Conservation (phyloP, 1,139 yeast genomes). For the Pneumocystis carinii region DNA sequence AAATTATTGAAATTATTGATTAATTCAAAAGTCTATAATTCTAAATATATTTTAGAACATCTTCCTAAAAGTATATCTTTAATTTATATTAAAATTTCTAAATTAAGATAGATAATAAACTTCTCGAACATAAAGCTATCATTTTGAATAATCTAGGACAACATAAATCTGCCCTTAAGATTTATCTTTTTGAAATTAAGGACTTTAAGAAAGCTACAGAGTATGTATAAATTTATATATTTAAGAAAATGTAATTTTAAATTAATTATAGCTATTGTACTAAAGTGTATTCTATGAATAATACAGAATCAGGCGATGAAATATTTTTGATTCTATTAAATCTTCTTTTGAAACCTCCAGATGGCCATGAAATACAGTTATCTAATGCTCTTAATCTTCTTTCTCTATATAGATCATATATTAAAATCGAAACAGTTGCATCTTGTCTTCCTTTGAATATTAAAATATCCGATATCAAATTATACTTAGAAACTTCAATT, state of each 20-base stretch:
- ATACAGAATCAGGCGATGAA: background rate
- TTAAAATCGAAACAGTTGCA: conserved; percentile 20
- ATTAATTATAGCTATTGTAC: conserved; percentile 31
- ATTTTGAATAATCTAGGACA: conserved; percentile 47
- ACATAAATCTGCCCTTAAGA: conserved; percentile 50
- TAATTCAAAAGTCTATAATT: conserved; percentile 23
- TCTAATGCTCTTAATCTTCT: conserved; percentile 5
- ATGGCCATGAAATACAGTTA: conserved; percentile 20
- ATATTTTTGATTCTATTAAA: conserved; percentile 23
- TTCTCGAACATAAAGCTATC: conserved; percentile 37
- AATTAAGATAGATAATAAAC: conserved; percentile 6
- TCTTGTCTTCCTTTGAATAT: conserved; percentile 26
- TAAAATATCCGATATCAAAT: conserved; percentile 3
- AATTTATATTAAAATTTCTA: background rate
- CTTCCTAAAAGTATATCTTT: conserved; percentile 17
- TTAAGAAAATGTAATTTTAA: conserved; percentile 20
- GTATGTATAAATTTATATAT: conserved; percentile 28
- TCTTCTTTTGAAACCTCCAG: conserved; percentile 22
- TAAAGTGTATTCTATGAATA: conserved; percentile 16
- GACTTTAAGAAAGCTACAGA: conserved; percentile 44
- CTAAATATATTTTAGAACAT: conserved; percentile 23
- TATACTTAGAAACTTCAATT: conserved; percentile 32
- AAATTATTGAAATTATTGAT: conserved; percentile 13
- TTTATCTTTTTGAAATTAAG: conserved; percentile 43
- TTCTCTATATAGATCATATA: conserved; percentile 18